These are phyloP conservation scores for Sarcodon aspratus DNA, from an alignment of 768 basidiomycete species.

Conservation along the genomic window DNA sequence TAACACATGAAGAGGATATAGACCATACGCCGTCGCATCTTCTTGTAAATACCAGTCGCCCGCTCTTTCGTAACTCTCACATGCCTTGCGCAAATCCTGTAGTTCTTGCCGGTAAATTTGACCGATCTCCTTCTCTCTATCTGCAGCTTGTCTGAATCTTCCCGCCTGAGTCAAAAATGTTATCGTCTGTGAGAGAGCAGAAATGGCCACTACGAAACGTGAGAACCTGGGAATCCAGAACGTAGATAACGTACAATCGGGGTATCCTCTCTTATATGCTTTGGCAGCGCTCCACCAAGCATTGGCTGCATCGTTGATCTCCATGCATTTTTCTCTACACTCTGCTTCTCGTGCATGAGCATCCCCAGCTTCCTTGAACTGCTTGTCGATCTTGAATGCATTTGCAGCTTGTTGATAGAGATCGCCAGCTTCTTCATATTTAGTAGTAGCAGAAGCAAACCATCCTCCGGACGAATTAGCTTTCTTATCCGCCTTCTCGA, in stretches of 20 bases:
- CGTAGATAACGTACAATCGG: slow-evolving; percentile 47
- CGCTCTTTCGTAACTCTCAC: slow-evolving; percentile 84
- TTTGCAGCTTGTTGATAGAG: slow-evolving; percentile 93
- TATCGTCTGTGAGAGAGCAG: slow-evolving; percentile 78
- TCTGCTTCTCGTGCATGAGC: slow-evolving; percentile 91
- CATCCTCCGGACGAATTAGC: slow-evolving; percentile 72
- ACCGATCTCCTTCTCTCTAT: slow-evolving; percentile 95
- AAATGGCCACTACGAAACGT: slow-evolving; percentile 62
- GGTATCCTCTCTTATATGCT: slow-evolving; percentile 84
- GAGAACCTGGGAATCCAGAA: background rate
- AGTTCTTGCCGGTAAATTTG: slow-evolving; percentile 83
- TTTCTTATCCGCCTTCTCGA: slow-evolving; percentile 92
- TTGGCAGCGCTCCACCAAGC: slow-evolving; percentile 99
- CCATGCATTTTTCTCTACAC: slow-evolving; percentile 81
- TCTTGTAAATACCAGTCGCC: slow-evolving; percentile 98
- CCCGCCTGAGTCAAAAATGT: slow-evolving; percentile 72
- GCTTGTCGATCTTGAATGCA: slow-evolving; percentile 84
- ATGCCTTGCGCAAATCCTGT: slow-evolving; percentile 72
- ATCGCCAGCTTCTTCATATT: slow-evolving; percentile 94
- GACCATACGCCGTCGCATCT: slow-evolving; percentile 85
- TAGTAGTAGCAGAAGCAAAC: slow-evolving; percentile 77
- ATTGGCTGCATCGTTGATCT: slow-evolving; percentile 90
- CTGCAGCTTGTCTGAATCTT: slow-evolving; percentile 94
- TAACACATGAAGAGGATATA: background rate
- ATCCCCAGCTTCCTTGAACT: slow-evolving; percentile 87